Evolutionary conservation across 208 protist genomes (phyloP), one percentile per base, ranked within the genome.

Genomic region (Acanthamoeba divionensis): DNA sequence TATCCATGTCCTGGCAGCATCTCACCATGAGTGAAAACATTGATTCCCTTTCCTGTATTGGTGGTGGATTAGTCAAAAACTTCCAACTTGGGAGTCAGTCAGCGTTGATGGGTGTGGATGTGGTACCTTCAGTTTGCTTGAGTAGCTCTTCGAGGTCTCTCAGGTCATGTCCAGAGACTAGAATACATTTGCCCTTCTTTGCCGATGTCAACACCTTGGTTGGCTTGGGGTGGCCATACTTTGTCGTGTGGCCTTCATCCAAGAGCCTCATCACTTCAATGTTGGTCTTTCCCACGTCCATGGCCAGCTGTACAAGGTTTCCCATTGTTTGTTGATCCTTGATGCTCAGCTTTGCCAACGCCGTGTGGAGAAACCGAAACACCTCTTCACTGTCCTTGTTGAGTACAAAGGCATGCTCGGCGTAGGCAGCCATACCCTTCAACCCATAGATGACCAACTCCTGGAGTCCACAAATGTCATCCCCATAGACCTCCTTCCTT

Each of bases 1-100:
- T 98, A 98, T 6, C 54, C 91, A 69, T 98, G 93, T 3, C 93
- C 94, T 9, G 96, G 95, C 6, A 98, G 91, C 95, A 98, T 96
- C 90, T 98, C 97, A 60, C 97, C 97, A 91, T 98, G 97, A 2
- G 97, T 98, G 88, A 96, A 98, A 9, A 98, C 93, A 65, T 96
- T 95, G 63, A 98, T 93, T 36, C 92, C 95, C 13, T 85, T 90
- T 21, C n/a, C n/a, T n/a, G n/a, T n/a, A n/a, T n/a, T n/a, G n/a
- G n/a, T n/a, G n/a, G n/a, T n/a, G n/a, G n/a, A n/a, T n/a, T n/a
- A n/a, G n/a, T n/a, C n/a, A n/a, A n/a, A n/a, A n/a, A n/a, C n/a
- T n/a, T n/a, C n/a, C n/a, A n/a, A n/a, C n/a, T n/a, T n/a, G n/a
- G n/a, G n/a, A n/a, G n/a, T n/a, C n/a, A n/a, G n/a, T n/a, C n/a